Conservation (phyloP, 768 basidiomycete genomes). For the Russula abietina region DNA sequence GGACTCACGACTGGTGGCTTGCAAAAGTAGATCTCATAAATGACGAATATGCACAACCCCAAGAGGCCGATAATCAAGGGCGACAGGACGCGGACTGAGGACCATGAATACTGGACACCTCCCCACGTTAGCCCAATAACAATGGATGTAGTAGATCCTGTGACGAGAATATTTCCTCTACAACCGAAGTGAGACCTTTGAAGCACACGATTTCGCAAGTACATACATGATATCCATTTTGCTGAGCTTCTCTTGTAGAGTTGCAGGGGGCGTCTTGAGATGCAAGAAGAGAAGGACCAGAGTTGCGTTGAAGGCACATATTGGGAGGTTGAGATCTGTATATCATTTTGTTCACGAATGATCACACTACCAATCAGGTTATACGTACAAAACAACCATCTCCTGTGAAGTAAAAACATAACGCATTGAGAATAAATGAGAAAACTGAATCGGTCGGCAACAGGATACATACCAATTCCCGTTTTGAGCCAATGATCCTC, state of each 20-base stretch:
- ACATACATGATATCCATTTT: conserved; percentile 38
- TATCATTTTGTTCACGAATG: background rate
- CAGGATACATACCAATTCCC: conserved; percentile 16
- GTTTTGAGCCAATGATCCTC: conserved; percentile 27
- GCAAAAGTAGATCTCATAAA: conserved; percentile 35
- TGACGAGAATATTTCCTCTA: conserved; percentile 36
- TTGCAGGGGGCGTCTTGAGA: conserved; percentile 34
- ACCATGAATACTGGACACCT: conserved; percentile 40
- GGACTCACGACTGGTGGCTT: conserved; percentile 33
- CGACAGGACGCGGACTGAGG: conserved; percentile 35
- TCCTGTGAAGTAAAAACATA: conserved; percentile 7
- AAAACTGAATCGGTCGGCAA: background rate
- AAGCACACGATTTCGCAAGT: conserved; percentile 1
- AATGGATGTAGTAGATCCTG: conserved; percentile 29
- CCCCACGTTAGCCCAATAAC: conserved; percentile 39
- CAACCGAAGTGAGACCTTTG: background rate
- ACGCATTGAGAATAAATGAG: background rate
- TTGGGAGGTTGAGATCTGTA: conserved; percentile 36
- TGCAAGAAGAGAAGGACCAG: conserved; percentile 32
- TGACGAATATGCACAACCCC: conserved; percentile 34
- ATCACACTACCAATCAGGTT: background rate
- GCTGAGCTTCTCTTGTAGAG: conserved; percentile 30
- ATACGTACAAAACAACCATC: conserved; percentile 25
- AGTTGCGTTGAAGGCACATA: conserved; percentile 29
- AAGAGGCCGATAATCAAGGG: conserved; percentile 39